Base-by-base conservation (phyloP, 1,139 yeast genomes). In the Keqinozyma sinolaborantium region DNA sequence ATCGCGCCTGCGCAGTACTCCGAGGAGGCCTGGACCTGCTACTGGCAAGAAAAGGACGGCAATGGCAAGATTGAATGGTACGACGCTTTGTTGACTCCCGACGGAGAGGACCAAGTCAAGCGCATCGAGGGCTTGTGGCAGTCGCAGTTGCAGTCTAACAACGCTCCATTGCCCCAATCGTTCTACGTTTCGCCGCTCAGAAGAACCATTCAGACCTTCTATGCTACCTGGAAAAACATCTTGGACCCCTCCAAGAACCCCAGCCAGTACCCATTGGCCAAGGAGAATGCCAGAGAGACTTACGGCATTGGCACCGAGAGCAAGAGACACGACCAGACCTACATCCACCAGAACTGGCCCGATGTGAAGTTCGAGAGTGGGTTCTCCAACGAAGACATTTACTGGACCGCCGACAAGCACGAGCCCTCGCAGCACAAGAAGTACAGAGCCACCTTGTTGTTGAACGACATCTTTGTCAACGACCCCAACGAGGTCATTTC, bases 271-370 rank as follows among this genome's bases (percentile, higher is more conserved):
- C 63, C 65, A 2, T 33, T 44, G 1, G 51, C 64, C 11, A 62
- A 59, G 29, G 71, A 64, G 35, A 30, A 39, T 21, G 56, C 64
- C 1, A 46, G 71, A 26, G 72, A 65, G 35, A 53, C 60, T 3
- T 64, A 60, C 39, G 72, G 72, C 1, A 49, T 64, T 24, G 60
- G 58, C 4, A 58, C 69, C 3, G 58, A 54, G 27, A 63, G 67
- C 38, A 44, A 52, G 35, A 55, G 69, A 35, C 68, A 64, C 37
- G 31, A 39, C 29, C 53, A 50, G 31, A 32, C 42, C 6, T 61
- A 52, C 31, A 53, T 64, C 11, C 33, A 33, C 5, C 28, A 39
- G 3, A 35, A 51, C 31, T 62, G 42, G 37, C 51, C 59, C 6
- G 38, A 42, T 28, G 54, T 53, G 12, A 36, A 36, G n/a, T 63